These are phyloP conservation scores for Oldenlandia corymbosa DNA, from an alignment of 257 asterid genomes.

Conservation along the genomic window DNA sequence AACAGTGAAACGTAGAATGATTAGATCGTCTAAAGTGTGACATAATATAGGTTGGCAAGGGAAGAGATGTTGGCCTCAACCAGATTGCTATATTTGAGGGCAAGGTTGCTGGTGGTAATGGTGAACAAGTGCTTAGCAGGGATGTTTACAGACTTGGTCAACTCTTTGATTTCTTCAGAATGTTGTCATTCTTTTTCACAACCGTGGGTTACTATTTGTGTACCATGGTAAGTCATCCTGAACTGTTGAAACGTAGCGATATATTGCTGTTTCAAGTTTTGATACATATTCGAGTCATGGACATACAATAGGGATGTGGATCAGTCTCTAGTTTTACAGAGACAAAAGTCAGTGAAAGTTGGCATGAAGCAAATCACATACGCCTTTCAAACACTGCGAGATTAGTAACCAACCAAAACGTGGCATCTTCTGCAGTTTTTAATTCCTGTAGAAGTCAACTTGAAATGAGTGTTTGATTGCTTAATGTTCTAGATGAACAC, in stretches of 20 bases:
- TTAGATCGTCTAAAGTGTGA: slow-evolving; percentile 21
- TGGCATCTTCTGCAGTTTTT: background rate
- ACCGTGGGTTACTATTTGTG: slow-evolving; percentile 96
- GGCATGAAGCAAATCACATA: no score
- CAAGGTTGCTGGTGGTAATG: slow-evolving; percentile 99
- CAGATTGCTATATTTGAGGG: slow-evolving; percentile 98
- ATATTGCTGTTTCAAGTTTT: background rate
- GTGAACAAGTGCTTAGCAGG: slow-evolving; percentile 97
- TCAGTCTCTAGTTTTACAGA: background rate
- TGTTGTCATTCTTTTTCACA: slow-evolving; percentile 94
- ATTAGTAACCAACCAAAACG: no score
- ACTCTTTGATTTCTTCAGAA: slow-evolving; percentile 94
- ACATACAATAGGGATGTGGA: background rate
- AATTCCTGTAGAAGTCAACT: no score
- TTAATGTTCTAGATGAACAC: background rate
- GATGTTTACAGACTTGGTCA: slow-evolving; percentile 97
- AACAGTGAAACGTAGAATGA: slow-evolving; percentile 10
- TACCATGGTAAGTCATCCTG: slow-evolving; percentile 69
- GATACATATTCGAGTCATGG: background rate
- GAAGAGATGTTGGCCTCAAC: slow-evolving; percentile 96
- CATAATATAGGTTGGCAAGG: slow-evolving; percentile 85
- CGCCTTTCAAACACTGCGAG: no score
- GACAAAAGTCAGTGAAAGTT: no score
- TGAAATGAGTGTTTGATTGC: no score
- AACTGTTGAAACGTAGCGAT: background rate